Percentiles rank a stretch among this genome's conserved stretches.
phyloP scores from a whole-genome alignment of 495 filamentous ascomycete species.

The Geoglossum glabrum region DNA sequence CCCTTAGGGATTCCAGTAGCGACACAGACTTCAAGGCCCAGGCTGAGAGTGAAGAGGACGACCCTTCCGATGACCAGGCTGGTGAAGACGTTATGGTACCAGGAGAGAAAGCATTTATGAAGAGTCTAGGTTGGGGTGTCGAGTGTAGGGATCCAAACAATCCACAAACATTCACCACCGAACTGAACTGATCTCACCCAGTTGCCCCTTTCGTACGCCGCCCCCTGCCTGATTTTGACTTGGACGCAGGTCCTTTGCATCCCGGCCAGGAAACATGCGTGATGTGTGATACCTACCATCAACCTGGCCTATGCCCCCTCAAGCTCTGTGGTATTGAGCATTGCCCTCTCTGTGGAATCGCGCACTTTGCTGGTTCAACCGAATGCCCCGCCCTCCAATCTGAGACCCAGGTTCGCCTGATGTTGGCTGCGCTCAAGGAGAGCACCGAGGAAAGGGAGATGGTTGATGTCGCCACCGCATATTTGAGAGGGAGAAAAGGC shows the following conservation, averaged over 20 bases:
- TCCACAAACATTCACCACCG: not conserved
- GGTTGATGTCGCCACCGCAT: slow-evolving; percentile 31
- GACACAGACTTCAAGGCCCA: slow-evolving; percentile 33
- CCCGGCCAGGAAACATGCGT: slow-evolving; percentile 21
- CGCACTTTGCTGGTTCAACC: slow-evolving; percentile 33
- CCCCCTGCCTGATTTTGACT: not conserved
- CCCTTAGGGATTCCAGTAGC: slow-evolving; percentile 13
- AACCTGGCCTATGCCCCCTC: slow-evolving; percentile 36
- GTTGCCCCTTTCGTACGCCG: not conserved
- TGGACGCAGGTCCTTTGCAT: not conserved
- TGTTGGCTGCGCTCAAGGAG: slow-evolving; percentile 37
- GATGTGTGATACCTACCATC: slow-evolving; percentile 33
- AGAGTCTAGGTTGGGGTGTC: not conserved
- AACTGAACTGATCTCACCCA: not conserved
- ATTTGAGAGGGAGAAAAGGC: slow-evolving; percentile 34
- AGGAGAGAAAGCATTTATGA: not conserved
- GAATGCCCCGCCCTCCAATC: slow-evolving; percentile 39
- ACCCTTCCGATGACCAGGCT: slow-evolving; percentile 8
- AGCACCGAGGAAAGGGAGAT: slow-evolving; percentile 33
- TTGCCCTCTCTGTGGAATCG: slow-evolving; percentile 47
- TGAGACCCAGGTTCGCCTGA: slow-evolving; percentile 32
- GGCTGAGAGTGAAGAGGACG: slow-evolving; percentile 18
- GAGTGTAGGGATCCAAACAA: not conserved
- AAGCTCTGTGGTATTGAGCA: slow-evolving; percentile 38
- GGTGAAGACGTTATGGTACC: slow-evolving; percentile 3